Base-by-base conservation (phyloP, 2,329 filamentous ascomycete genomes). In the Aspergillus sojae region DNA sequence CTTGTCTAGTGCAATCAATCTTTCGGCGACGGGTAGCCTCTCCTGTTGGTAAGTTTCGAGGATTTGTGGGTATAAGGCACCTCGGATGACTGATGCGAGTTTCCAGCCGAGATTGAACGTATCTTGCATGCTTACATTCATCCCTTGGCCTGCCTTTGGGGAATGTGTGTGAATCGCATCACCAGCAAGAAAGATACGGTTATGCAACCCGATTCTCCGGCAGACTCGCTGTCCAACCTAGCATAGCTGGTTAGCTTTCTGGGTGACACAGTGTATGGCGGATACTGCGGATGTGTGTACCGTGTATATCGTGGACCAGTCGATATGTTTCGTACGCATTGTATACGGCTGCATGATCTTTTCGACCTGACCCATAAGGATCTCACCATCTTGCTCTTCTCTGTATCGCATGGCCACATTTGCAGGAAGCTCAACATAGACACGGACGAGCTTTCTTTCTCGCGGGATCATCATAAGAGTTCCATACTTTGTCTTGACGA, bases 1-100 rank as follows among this genome's bases (percentile, higher is more conserved):
- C 53, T 85, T 84, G 70, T 90, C 88, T 62, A 89, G 88, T 7
- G 83, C 81, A 65, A 93, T 91, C 0, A 92, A 81, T 58, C 89
- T 85, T 62, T 89, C 81, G 0, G 90, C 90, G 1, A 92, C 85
- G 4, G 80, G 82, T 4, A 85, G 83, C 2, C 89, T 79, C 68
- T 87, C 85, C 0, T 77, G 74, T 21, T 83, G 77, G 64, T 86
- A 87, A 0, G 84, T 86, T 58, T 78, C 77, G 1, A 87, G 73
- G 9, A 86, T 78, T 0, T 72, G 68, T 0, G 78, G 78, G 5
- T 76, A 66, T 0, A 77, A 72, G 1, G 75, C 66, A 1, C 80
- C 79, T 16, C 78, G 81, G 26, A 84, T 75, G 0, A 84, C 83
- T 4, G 81, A 72, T 0, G 78, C 81, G 3, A 88, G 72, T 66